Percentiles rank a stretch among this genome's conserved stretches.
Evolutionary conservation across 345 rosid species (phyloP).

Genomic region (Theobroma cacao): DNA sequence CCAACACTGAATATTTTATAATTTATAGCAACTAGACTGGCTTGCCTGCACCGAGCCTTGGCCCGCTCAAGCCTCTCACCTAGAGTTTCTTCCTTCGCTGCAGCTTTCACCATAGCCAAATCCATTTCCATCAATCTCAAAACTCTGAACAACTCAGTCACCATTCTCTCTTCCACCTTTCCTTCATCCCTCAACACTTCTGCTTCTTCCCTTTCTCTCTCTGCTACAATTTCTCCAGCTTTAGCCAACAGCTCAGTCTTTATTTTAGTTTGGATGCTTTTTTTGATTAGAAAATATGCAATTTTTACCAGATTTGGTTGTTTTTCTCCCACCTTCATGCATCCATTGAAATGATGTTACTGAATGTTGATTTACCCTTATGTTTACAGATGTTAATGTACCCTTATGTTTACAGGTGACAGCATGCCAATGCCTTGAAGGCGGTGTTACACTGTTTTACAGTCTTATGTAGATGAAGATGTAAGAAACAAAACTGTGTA

Average conservation of each 20-base stretch:
- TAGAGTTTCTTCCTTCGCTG: conserved; percentile 76
- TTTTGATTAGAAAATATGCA: background rate
- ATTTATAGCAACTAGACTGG: conserved; percentile 88
- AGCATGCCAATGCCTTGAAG: conserved; percentile 89
- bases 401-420: conserved; percentile 53
- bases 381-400: too few species aligned
- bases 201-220: conserved; percentile 90
- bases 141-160: conserved; percentile 83
- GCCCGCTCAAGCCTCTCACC: conserved; percentile 73
- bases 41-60: conserved; percentile 86
- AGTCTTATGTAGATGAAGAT: conserved; percentile 90
- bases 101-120: conserved; percentile 88
- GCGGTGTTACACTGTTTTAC: conserved; percentile 78
- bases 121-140: conserved; percentile 97
- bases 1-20: too few species aligned
- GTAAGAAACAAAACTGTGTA: conserved; percentile 37
- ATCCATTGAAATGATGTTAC: background rate
- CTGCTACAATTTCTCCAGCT: conserved; percentile 82
- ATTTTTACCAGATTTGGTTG: background rate
- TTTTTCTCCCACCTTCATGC: background rate
- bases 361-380: too few species aligned
- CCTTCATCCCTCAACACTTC: conserved; percentile 78
- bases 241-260: conserved; percentile 55
- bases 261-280: conserved; percentile 14
- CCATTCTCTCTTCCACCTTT: conserved; percentile 79